Percentiles rank a stretch among this genome's conserved stretches.
Evolutionary conservation across 2,329 filamentous ascomycete genomes (phyloP).

Genomic region (Biscogniauxia mediterranea): DNA sequence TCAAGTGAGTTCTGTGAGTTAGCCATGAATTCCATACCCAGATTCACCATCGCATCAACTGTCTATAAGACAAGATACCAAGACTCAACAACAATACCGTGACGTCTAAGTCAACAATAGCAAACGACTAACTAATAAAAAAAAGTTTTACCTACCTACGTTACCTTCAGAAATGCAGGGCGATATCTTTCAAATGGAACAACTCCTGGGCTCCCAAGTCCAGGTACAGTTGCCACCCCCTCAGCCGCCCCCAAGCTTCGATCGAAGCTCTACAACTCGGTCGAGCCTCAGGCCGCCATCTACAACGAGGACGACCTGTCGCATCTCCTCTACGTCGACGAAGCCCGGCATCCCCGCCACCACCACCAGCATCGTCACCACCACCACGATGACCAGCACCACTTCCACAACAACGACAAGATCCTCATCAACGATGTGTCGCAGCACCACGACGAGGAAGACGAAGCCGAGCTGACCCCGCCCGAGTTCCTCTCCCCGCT

Average conservation of each 20-base stretch:
- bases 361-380: conserved; percentile 19
- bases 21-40: not conserved
- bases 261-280: conserved; percentile 2
- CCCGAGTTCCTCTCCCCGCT: conserved; percentile 11
- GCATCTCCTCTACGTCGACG: conserved; percentile 27
- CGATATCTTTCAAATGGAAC: conserved; percentile 30
- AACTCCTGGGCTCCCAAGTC: conserved; percentile 15
- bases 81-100: conserved; percentile 6
- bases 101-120: conserved; percentile 6
- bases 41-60: not conserved
- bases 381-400: conserved; percentile 7
- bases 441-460: conserved; percentile 8
- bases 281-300: conserved; percentile 22
- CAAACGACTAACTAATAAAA: conserved; percentile 6
- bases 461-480: conserved; percentile 8
- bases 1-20: not conserved
- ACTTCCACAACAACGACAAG: conserved; percentile 20
- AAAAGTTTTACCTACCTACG: conserved; percentile 8
- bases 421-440: conserved; percentile 24
- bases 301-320: conserved; percentile 34
- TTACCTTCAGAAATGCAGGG: conserved; percentile 28
- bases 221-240: conserved; percentile 2
- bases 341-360: conserved; percentile 16
- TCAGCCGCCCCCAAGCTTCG: not conserved
- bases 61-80: not conserved